Conservation (phyloP, 495 filamentous ascomycete species). For the Trichoderma parareesei region DNA sequence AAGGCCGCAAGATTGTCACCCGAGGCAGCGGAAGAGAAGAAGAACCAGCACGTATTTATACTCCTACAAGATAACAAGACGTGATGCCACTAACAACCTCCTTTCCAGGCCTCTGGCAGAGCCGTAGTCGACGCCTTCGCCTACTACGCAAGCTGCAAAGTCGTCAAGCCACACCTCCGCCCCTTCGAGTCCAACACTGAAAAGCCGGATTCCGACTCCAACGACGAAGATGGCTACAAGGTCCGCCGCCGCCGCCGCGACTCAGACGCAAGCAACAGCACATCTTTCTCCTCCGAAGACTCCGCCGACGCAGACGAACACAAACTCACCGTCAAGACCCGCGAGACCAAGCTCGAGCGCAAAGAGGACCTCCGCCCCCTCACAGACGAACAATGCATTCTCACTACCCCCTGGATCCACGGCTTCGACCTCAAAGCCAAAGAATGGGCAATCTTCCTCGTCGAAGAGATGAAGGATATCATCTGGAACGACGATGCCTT, state of each 20-base stretch:
- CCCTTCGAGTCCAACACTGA: conserved; percentile 4
- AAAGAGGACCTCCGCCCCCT: conserved; percentile 15
- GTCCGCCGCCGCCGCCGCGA: not conserved
- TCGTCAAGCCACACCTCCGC: conserved; percentile 13
- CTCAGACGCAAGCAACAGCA: not conserved
- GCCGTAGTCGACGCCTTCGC: conserved; percentile 21
- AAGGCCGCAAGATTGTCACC: conserved; percentile 28
- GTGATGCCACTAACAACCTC: no score
- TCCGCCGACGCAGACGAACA: conserved; percentile 7
- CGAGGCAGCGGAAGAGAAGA: conserved; percentile 12
- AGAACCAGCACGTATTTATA: conserved; percentile 13
- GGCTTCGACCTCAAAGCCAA: conserved; percentile 39
- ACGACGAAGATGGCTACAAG: conserved; percentile 20
- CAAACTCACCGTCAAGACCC: no score
- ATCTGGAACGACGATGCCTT: conserved; percentile 47
- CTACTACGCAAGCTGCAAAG: conserved; percentile 16
- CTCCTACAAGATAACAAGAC: no score
- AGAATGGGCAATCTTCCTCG: conserved; percentile 32
- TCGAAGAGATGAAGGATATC: conserved; percentile 34
- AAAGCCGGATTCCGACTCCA: conserved; percentile 5
- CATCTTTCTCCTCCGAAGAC: not conserved
- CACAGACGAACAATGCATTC: conserved; percentile 34
- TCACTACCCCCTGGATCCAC: conserved; percentile 32
- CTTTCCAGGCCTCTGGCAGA: conserved; percentile 12
- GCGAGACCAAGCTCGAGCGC: no score